Conservation (phyloP, 2,329 filamentous ascomycete species). For the Cercospora zeina region DNA sequence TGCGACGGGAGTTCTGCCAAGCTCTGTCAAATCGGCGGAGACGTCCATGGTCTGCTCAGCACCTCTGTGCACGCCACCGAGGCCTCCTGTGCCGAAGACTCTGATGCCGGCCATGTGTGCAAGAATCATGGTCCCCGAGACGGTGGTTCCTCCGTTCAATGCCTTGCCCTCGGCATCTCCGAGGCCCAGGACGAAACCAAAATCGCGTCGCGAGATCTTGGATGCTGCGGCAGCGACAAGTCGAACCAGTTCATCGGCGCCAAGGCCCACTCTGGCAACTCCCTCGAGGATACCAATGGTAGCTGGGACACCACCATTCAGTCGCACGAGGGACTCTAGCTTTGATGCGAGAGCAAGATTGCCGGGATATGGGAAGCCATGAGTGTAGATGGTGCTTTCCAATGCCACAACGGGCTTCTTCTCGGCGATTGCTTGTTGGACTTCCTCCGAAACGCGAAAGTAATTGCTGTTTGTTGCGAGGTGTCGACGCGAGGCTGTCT, state of each 20-base stretch:
- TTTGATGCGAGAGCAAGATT: conserved; percentile 74
- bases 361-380: conserved; percentile 72
- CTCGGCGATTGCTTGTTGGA: conserved; percentile 70
- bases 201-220: conserved; percentile 84
- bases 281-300: conserved; percentile 88
- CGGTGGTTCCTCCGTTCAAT: conserved; percentile 86
- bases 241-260: conserved; percentile 67
- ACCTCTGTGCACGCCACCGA: conserved; percentile 90
- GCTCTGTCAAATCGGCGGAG: conserved; percentile 90
- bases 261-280: conserved; percentile 76
- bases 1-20: conserved; percentile 83
- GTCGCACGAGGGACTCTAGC: conserved; percentile 78
- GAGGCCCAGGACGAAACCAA: conserved; percentile 77
- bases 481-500: conserved; percentile 3
- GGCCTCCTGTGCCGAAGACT: conserved; percentile 90
- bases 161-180: conserved; percentile 65
- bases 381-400: conserved; percentile 96
- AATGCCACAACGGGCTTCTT: conserved; percentile 85
- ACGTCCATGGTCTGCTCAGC: conserved; percentile 87
- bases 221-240: conserved; percentile 65
- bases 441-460: conserved; percentile 76
- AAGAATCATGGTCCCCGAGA: conserved; percentile 89
- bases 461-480: conserved; percentile 32
- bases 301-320: conserved; percentile 79
- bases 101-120: conserved; percentile 83